Base-by-base conservation (phyloP, 805 yeast species). In the Saccharomycopsis oosterbeekiorum region DNA sequence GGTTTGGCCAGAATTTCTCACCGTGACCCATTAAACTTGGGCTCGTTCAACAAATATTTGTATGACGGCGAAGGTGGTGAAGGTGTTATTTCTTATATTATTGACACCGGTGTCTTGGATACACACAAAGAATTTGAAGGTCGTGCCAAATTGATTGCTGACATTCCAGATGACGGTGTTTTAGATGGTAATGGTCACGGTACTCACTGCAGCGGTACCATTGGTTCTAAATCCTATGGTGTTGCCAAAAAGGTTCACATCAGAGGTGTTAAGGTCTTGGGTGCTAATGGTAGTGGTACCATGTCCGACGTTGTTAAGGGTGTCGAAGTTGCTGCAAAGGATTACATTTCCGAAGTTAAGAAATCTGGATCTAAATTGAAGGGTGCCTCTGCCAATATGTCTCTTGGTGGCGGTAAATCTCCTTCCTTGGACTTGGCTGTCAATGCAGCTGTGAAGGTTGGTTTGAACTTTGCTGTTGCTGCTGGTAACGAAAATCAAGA, bases 401-500 rank as follows among this genome's bases (percentile, higher is more conserved):
- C 97, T 15, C 79, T 92, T 63, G 97, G 97, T 69, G 97, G 97
- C 72, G 96, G 96, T 69, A 86, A 85, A 70, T 88, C 97, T 2
- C 88, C 90, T 58, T 84, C 96, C 9, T 81, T 92, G 67, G 96
- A 90, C 70, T 68, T 84, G 73, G 97, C 96, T 61, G 96, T 89
- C 55, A 84, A 89, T 68, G 96, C 96, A 55, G 97, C 96, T 47
- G 90, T 89, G 57, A 80, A 82, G 65, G 88, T 92, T 39, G 97
- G 97, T 68, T 75, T 93, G 63, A 94, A 89, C 72, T 87, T 93
- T 72, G 96, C 96, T 42, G 97, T 90, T 66, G 97, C 98, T 58
- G 97, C 97, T 37, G 98, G 97, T 76, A 92, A 93, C 74, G 96
- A 88, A 71, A 86, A 88, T 72, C 88, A 85, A 68, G 96, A 92